A percentile compares a stretch with the other conserved stretches of the same genome.
Evolutionary conservation across 2,329 filamentous ascomycete genomes (phyloP).

Genomic region (Fusarium heterosporum): DNA sequence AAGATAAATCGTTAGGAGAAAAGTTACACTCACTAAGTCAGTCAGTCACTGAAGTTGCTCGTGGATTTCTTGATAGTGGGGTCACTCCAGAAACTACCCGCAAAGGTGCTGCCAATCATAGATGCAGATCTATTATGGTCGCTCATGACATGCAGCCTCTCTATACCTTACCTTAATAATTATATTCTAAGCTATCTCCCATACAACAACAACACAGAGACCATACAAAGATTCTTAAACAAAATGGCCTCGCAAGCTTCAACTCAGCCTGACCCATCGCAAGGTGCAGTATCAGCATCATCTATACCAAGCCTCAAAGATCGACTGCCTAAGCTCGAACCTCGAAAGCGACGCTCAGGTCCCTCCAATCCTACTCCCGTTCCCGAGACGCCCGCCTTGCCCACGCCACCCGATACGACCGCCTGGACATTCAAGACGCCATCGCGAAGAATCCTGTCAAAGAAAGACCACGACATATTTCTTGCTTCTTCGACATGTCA

Average conservation of each 20-base stretch:
- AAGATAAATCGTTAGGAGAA: background rate
- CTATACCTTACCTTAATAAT: too few relatives aligned
- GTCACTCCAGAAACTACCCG: conserved; percentile 14
- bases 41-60: conserved; percentile 9
- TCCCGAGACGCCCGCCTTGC: conserved; percentile 80
- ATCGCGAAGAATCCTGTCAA: conserved; percentile 82
- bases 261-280: conserved; percentile 21
- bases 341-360: conserved; percentile 66
- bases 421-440: conserved; percentile 74
- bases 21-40: background rate
- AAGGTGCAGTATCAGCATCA: conserved; percentile 27
- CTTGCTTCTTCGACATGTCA: conserved; percentile 79
- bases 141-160: conserved; percentile 27
- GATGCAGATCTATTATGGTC: too few relatives aligned
- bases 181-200: too few relatives aligned
- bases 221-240: conserved; percentile 13
- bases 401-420: conserved; percentile 72
- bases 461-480: conserved; percentile 84
- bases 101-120: conserved; percentile 27
- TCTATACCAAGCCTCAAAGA: conserved; percentile 57
- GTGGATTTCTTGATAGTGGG: conserved; percentile 20
- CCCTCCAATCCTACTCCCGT: conserved; percentile 70
- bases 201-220: conserved; percentile 22
- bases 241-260: conserved; percentile 46
- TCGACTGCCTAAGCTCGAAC: conserved; percentile 74